Evolutionary conservation across 768 basidiomycete genomes (phyloP), one percentile per base, ranked within the genome.

Genomic region (Panaeolus papilionaceus): DNA sequence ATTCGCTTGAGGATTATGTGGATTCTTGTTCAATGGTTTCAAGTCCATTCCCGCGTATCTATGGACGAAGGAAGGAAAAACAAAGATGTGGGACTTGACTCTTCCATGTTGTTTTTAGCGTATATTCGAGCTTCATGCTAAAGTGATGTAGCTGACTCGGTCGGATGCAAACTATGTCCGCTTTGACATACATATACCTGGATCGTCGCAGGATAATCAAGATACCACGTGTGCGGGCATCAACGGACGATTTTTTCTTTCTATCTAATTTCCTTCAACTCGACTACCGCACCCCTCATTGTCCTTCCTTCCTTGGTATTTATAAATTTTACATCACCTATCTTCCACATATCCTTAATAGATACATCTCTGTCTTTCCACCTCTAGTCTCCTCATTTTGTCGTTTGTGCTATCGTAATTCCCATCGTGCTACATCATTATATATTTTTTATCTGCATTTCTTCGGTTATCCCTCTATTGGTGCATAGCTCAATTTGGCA

Each of bases 341-440:
- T 54, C 64, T 64, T 67, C 62, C 58, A 64, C 67, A 63, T 45
- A 64, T 70, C 45, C 67, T 44, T 74, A 74, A 72, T 72, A 72
- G 70, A 72, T 68, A 70, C 69, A 58, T 28, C 44, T 39, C 37
- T 54, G 38, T 61, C 66, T 49, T 66, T 54, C 64, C 58, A 61
- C 64, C 51, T 67, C 67, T 62, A 67, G 65, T 63, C 63, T 65
- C 66, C 61, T 70, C 71, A 28, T 58, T 58, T 58, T 58, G 62
- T 78, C 75, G 72, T 77, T 71, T 73, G 71, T 76, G 74, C 78
- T 79, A 77, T 82, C 81, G 80, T 83, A 80, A 78, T 75, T 75
- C 73, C 78, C 76, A 75, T 77, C 77, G 77, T 81, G 79, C 80
- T 70, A 75, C 75, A 58, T 66, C 70, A 66, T 64, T 70, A 74